These are phyloP conservation scores for Kluyveromyces sp. DNA, from an alignment of 1,139 yeast genomes.

Conservation along the genomic window DNA sequence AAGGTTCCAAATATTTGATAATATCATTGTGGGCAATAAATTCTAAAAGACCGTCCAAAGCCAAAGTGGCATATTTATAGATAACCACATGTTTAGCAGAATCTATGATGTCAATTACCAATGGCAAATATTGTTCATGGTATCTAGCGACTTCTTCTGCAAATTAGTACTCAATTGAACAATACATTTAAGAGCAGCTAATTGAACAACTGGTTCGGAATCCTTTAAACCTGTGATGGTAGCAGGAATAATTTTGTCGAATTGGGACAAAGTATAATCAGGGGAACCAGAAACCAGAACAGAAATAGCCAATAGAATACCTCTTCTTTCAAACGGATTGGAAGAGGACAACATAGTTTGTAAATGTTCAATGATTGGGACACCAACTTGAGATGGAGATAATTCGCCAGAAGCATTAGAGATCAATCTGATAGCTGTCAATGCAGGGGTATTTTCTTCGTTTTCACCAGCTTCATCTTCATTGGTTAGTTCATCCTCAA, in stretches of 20 bases:
- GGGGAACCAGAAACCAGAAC: slow-evolving; percentile 91
- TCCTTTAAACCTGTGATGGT: slow-evolving; percentile 74
- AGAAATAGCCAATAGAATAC: slow-evolving; percentile 75
- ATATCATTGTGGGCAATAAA: slow-evolving; percentile 85
- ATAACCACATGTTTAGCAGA: slow-evolving; percentile 75
- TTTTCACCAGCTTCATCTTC: slow-evolving; percentile 89
- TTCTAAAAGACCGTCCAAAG: slow-evolving; percentile 87
- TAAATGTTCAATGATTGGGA: slow-evolving; percentile 66
- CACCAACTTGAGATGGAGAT: slow-evolving; percentile 88
- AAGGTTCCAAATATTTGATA: slow-evolving; percentile 71
- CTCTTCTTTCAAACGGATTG: slow-evolving; percentile 76
- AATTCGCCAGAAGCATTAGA: slow-evolving; percentile 73
- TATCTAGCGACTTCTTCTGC: slow-evolving; percentile 77
- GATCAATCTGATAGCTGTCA: slow-evolving; percentile 73
- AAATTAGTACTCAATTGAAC: slow-evolving; percentile 74
- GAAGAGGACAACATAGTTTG: slow-evolving; percentile 56
- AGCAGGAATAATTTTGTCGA: slow-evolving; percentile 65
- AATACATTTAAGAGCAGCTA: slow-evolving; percentile 80
- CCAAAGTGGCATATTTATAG: slow-evolving; percentile 85
- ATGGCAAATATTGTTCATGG: slow-evolving; percentile 77
- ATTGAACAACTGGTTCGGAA: slow-evolving; percentile 65
- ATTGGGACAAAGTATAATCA: slow-evolving; percentile 73
- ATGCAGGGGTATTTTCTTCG: slow-evolving; percentile 76
- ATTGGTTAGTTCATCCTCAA: slow-evolving; percentile 59
- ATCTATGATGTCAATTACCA: slow-evolving; percentile 81